phyloP scores from a whole-genome alignment of 768 basidiomycete genomes.

The Termitomyces sp. region DNA sequence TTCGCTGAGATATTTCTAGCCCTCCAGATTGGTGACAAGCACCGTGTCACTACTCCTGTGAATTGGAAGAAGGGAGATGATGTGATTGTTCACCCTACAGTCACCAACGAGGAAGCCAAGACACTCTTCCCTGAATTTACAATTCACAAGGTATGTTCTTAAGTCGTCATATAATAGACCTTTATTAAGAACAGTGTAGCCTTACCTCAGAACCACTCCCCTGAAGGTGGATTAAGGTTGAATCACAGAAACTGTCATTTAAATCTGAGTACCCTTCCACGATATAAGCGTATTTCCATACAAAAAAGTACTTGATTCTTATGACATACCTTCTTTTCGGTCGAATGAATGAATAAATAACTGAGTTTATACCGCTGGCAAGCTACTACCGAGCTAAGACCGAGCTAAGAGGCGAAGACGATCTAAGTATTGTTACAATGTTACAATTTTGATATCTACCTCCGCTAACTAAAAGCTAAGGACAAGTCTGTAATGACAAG shows the following conservation, averaged over 20 bases:
- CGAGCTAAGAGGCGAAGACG: too few relatives aligned
- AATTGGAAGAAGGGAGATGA: slow-evolving; percentile 95
- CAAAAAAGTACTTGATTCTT: too few relatives aligned
- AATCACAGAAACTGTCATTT: background rate
- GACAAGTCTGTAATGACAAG: too few relatives aligned
- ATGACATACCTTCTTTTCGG: too few relatives aligned
- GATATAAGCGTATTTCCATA: too few relatives aligned
- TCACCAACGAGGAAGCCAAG: slow-evolving; percentile 85
- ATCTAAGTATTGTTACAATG: too few relatives aligned
- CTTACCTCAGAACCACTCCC: slow-evolving; percentile 85
- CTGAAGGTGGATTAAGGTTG: slow-evolving; percentile 27
- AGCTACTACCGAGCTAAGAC: too few relatives aligned
- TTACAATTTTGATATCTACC: too few relatives aligned
- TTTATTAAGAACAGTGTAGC: slow-evolving; percentile 33
- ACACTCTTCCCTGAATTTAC: slow-evolving; percentile 82
- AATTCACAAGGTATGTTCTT: slow-evolving; percentile 59
- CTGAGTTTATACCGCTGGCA: too few relatives aligned
- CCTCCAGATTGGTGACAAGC: slow-evolving; percentile 86
- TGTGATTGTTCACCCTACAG: slow-evolving; percentile 86
- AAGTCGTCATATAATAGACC: background rate
- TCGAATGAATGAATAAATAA: too few relatives aligned
- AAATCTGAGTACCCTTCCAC: too few relatives aligned
- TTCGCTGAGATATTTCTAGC: slow-evolving; percentile 34
- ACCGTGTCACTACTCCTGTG: slow-evolving; percentile 82
- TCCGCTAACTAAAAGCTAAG: too few relatives aligned